A percentile compares a stretch with the other conserved stretches of the same genome.
Conservation (phyloP, 2,329 filamentous ascomycete species). For the Neopestalotiopsis sp. region DNA sequence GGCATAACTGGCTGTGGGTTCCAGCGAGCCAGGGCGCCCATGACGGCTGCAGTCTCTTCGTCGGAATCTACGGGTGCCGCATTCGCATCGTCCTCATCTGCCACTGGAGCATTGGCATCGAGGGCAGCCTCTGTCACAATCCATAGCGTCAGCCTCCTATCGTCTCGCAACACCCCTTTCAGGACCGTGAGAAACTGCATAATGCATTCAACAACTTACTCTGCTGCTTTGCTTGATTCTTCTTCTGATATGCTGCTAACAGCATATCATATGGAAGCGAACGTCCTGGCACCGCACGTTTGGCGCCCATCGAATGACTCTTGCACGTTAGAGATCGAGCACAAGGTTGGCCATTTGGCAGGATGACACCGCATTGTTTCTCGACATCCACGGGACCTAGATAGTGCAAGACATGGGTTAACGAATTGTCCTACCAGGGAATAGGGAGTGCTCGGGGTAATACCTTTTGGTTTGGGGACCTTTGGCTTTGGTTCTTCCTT, state of each 20-base stretch:
- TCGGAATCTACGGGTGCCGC: constrained; percentile 88
- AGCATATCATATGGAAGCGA: constrained; percentile 93
- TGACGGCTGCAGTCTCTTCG: constrained; percentile 89
- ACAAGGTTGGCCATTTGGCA: constrained; percentile 86
- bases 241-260: constrained; percentile 88
- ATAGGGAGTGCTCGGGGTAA: constrained; percentile 33
- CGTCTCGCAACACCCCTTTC: not conserved
- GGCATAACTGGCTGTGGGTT: constrained; percentile 79
- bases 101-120: constrained; percentile 88
- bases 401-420: constrained; percentile 20
- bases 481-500: constrained; percentile 91
- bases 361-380: constrained; percentile 86
- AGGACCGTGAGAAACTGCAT: not conserved
- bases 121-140: constrained; percentile 78
- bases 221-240: constrained; percentile 98
- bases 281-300: constrained; percentile 84
- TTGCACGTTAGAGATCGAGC: constrained; percentile 92
- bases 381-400: constrained; percentile 88
- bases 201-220: constrained; percentile 61
- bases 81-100: constrained; percentile 83
- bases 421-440: constrained; percentile 15
- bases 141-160: not conserved
- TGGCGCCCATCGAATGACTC: constrained; percentile 93
- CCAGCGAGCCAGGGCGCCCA: constrained; percentile 78
- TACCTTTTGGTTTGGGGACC: constrained; percentile 81